Conservation (phyloP, 108 stramenopile genomes). For the Asterionellopsis glacialis region DNA sequence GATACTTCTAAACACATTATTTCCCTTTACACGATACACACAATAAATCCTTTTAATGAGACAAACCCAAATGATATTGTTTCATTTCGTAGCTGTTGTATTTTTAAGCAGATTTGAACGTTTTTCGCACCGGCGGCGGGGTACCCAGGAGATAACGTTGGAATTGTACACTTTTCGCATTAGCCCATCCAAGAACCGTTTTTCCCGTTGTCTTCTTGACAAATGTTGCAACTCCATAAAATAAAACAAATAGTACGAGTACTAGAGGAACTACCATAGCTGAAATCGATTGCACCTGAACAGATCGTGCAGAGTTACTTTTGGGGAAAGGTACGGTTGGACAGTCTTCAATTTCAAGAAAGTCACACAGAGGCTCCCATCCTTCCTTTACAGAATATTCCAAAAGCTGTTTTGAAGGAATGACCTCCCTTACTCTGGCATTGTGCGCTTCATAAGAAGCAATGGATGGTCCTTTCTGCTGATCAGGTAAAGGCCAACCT, state of each 20-base stretch:
- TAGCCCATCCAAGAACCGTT: slow-evolving; percentile 44
- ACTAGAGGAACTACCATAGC: slow-evolving; percentile 40
- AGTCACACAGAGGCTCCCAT: slow-evolving; percentile 73
- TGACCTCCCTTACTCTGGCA: slow-evolving; percentile 38
- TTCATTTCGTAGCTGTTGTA: no score
- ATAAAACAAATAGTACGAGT: slow-evolving; percentile 38
- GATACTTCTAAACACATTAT: no score
- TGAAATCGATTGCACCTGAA: slow-evolving; percentile 61
- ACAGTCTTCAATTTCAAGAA: slow-evolving; percentile 59
- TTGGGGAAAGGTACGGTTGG: slow-evolving; percentile 69
- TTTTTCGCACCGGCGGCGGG: no score
- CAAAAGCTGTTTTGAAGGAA: slow-evolving; percentile 55
- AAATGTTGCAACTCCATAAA: slow-evolving; percentile 29
- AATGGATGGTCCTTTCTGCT: slow-evolving; percentile 55
- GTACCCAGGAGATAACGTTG: no score
- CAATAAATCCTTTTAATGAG: no score
- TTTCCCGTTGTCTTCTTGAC: slow-evolving; percentile 47
- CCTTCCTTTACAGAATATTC: slow-evolving; percentile 73
- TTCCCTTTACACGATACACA: no score
- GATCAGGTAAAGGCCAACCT: slow-evolving; percentile 48
- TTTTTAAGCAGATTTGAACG: no score
- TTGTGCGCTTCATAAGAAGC: slow-evolving; percentile 66
- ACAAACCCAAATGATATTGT: no score
- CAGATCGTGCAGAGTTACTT: slow-evolving; percentile 56
- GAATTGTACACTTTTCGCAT: slow-evolving; percentile 9